Conservation (phyloP, 495 filamentous ascomycete species). For the Barbatosphaeria neglecta region DNA sequence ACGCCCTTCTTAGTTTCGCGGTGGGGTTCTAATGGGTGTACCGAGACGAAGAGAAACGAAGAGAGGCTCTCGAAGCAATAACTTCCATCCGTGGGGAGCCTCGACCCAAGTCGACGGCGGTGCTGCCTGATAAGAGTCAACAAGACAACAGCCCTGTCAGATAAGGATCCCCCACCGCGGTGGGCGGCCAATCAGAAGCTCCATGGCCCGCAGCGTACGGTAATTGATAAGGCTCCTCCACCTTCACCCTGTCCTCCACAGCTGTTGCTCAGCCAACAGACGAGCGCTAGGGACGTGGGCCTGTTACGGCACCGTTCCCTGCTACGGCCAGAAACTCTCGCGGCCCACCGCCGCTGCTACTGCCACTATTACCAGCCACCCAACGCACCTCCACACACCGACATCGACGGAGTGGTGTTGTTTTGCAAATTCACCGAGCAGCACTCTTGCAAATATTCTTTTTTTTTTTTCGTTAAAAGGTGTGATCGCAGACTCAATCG, state of each 20-base stretch:
- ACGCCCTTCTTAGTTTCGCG: no score
- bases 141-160: neutral
- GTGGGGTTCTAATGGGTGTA: no score
- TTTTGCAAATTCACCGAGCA: neutral
- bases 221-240: neutral
- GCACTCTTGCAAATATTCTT: no score
- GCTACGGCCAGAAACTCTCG: neutral
- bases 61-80: no score
- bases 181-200: neutral
- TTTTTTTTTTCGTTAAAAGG: no score
- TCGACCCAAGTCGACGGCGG: neutral
- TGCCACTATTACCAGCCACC: no score
- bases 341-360: neutral
- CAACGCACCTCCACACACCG: neutral
- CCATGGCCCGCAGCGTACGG: neutral
- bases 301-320: neutral
- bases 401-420: no score
- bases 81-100: no score
- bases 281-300: neutral
- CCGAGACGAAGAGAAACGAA: no score
- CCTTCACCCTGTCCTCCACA: neutral
- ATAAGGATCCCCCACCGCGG: neutral
- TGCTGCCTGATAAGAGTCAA: neutral
- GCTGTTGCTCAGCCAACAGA: conserved; percentile 1
- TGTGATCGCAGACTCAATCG: no score